Evolutionary conservation across 1,139 yeast genomes (phyloP).

Genomic region (Kodamaea sp.): DNA sequence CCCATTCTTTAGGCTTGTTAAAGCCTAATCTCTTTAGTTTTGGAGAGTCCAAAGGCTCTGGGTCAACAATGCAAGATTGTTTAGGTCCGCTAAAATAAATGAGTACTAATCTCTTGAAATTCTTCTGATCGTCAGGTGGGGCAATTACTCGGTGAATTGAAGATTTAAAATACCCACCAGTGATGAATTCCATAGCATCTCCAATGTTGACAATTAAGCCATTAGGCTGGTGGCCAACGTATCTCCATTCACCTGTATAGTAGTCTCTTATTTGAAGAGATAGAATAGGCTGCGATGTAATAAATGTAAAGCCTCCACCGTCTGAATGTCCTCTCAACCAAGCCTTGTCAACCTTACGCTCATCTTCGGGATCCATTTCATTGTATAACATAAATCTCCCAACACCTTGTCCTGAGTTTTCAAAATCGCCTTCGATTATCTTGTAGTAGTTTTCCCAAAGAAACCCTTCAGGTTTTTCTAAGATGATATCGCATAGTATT

Average conservation of each 20-base stretch:
- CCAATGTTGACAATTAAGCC: slow-evolving; percentile 24
- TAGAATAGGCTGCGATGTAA: slow-evolving; percentile 26
- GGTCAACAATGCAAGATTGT: slow-evolving; percentile 9
- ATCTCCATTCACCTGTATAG: slow-evolving; percentile 22
- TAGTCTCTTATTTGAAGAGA: slow-evolving; percentile 23
- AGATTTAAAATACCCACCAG: slow-evolving; percentile 24
- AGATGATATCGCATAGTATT: slow-evolving; percentile 24
- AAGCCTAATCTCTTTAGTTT: slow-evolving; percentile 9
- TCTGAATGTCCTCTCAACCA: slow-evolving; percentile 25
- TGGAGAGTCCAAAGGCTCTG: slow-evolving; percentile 11
- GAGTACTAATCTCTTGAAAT: slow-evolving; percentile 19
- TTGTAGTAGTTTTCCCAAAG: slow-evolving; percentile 27
- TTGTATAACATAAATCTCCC: slow-evolving; percentile 30
- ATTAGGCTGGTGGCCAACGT: slow-evolving; percentile 20
- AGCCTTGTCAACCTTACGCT: slow-evolving; percentile 14
- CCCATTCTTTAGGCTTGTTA: slow-evolving; percentile 11
- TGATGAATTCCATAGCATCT: slow-evolving; percentile 25
- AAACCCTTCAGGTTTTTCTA: slow-evolving; percentile 29
- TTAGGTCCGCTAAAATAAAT: slow-evolving; percentile 22
- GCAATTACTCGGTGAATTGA: slow-evolving; percentile 24
- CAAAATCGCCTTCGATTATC: slow-evolving; percentile 18
- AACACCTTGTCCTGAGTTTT: slow-evolving; percentile 26
- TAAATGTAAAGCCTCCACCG: slow-evolving; percentile 23
- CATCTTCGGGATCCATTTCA: slow-evolving; percentile 23
- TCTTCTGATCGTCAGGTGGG: slow-evolving; percentile 23